Evolutionary conservation across 192 early-diverging fungal genomes (phyloP), one percentile per base, ranked within the genome.

Genomic region (Helicostylum pulchrum): DNA sequence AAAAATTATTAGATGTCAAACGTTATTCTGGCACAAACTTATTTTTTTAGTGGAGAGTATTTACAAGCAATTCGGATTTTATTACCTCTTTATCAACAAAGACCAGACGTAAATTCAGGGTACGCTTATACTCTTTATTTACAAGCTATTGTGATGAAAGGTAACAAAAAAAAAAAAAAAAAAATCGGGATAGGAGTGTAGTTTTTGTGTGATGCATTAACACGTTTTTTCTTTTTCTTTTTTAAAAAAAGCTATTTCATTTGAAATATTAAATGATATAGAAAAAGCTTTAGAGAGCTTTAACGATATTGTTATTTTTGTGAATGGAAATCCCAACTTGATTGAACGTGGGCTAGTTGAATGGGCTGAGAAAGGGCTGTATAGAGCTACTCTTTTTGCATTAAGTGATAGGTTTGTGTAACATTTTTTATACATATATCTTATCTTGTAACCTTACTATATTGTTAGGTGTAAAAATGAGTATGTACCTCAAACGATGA

Each of bases 311-410:
- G 55, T 73, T 20, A 79, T 77, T 49, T 44, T 54, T 34, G 47
- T 74, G 1, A 79, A 83, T 54, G 82, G 86, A 59, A 39, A 31
- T 31, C 9, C 50, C 26, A 42, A 31, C 9, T 8, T 46, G 11
- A 42, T 20, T n/a, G 68, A 64, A 43, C 26, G 14, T 17, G 47
- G 44, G 1, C 67, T 86, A 20, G 63, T 77, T 7, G 76, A 85
- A 53, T 90, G 90, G 87, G 68, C 79, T 10, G 88, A 92, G 57
- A 78, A 87, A 58, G 85, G 83, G 11, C 61, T 92, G 59, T 89
- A 90, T 68, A 83, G 83, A 30, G 79, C 77, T 6, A 67, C 78
- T 4, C 71, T 89, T 66, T 57, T 87, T 42, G 78, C 75, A 57
- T 30, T 77, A 39, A 63, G 73, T 26, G 66, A 67, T 4, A 62